These are phyloP conservation scores for Colletotrichum simmondsii DNA, from an alignment of 2,329 filamentous ascomycete genomes.

Conservation along the genomic window DNA sequence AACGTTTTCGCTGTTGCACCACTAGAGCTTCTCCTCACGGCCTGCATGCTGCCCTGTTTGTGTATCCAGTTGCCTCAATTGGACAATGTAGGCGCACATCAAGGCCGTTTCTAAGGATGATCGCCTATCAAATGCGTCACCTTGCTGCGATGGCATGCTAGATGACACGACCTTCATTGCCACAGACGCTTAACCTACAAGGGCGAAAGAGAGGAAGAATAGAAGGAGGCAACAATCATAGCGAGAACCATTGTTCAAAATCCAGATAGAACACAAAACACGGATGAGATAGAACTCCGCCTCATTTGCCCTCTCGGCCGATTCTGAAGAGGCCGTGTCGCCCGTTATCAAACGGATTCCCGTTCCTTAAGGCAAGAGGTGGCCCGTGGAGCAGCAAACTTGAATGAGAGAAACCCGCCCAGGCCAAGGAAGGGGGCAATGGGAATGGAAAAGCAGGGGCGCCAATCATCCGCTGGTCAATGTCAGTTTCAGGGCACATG, in stretches of 20 bases:
- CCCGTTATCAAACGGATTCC: background rate
- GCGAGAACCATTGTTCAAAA: background rate
- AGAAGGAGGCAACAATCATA: no score
- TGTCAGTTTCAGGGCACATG: slow-evolving; percentile 26
- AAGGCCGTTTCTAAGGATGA: background rate
- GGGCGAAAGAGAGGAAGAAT: background rate
- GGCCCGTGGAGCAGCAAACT: background rate
- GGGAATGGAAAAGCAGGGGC: background rate
- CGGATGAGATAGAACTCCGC: background rate
- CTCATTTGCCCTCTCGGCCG: background rate
- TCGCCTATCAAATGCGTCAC: slow-evolving; percentile 16
- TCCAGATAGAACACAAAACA: background rate
- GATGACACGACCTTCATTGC: background rate
- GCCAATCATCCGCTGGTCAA: slow-evolving; percentile 17
- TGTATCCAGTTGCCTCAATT: background rate
- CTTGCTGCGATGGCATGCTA: background rate
- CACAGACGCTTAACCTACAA: background rate
- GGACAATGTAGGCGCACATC: slow-evolving; percentile 1
- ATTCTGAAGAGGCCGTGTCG: background rate
- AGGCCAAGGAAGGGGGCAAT: background rate
- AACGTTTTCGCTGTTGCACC: background rate
- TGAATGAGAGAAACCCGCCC: background rate
- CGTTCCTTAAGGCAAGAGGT: background rate
- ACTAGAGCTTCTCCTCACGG: slow-evolving; percentile 4
- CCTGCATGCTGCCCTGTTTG: background rate